Conservation (phyloP, 2,329 filamentous ascomycete genomes). For the Aspergillus spinulosporus region DNA sequence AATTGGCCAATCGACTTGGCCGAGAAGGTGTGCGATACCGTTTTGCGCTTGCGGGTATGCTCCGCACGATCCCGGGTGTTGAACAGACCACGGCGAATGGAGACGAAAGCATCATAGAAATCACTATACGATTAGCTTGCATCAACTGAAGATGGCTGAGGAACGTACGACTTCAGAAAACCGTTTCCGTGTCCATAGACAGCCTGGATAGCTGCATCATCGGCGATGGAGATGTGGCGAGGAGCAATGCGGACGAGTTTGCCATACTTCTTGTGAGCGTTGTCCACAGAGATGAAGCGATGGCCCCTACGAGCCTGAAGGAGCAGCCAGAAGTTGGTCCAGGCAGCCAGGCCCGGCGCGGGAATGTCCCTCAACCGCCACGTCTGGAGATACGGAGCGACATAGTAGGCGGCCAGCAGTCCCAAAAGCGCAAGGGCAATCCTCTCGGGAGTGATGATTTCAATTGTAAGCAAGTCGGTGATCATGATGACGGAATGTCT, state of each 20-base stretch:
- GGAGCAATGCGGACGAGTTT: conserved; percentile 82
- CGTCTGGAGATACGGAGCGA: conserved; percentile 59
- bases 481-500: conserved; percentile 26
- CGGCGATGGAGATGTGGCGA: conserved; percentile 78
- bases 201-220: conserved; percentile 71
- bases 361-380: conserved; percentile 55
- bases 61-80: conserved; percentile 81
- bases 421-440: conserved; percentile 48
- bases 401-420: conserved; percentile 55
- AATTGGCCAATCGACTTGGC: conserved; percentile 79
- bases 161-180: conserved; percentile 66
- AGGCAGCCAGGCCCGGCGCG: conserved; percentile 57
- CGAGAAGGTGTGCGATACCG: conserved; percentile 82
- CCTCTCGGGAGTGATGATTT: conserved; percentile 28
- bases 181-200: conserved; percentile 82
- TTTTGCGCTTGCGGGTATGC: conserved; percentile 86
- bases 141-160: not conserved
- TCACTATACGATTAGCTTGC: conserved; percentile 52
- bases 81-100: conserved; percentile 81
- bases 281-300: conserved; percentile 65
- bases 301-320: conserved; percentile 64
- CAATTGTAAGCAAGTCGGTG: conserved; percentile 19
- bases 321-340: conserved; percentile 80
- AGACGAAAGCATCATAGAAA: conserved; percentile 91
- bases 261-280: conserved; percentile 72